Percentiles rank a stretch among this genome's conserved stretches.
These are phyloP conservation scores for Eucalyptus decipiens DNA, from an alignment of 345 rosid species.

Conservation along the genomic window DNA sequence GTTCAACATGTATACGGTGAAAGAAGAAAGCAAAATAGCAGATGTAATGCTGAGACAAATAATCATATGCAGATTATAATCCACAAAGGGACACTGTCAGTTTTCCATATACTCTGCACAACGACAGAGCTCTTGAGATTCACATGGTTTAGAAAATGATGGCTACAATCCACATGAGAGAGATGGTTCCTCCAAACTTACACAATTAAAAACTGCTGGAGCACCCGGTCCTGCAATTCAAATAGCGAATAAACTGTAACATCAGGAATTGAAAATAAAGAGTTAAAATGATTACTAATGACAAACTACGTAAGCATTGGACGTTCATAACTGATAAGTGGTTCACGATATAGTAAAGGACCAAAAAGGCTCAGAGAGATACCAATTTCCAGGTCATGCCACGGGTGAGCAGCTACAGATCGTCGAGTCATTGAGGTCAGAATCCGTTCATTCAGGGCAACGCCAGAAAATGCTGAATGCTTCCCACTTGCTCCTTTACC, in stretches of 20 bases:
- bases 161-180: background rate
- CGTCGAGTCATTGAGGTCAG: slow-evolving; percentile 65
- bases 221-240: slow-evolving; percentile 70
- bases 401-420: slow-evolving; percentile 90
- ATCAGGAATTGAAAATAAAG: background rate
- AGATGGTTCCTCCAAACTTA: slow-evolving; percentile 17
- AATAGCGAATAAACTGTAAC: background rate
- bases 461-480: slow-evolving; percentile 4
- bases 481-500: slow-evolving; percentile 15
- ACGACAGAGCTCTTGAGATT: background rate
- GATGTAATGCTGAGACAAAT: background rate
- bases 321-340: background rate
- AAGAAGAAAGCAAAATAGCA: background rate
- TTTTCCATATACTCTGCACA: background rate
- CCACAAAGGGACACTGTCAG: background rate
- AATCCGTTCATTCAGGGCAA: slow-evolving; percentile 61
- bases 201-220: slow-evolving; percentile 81
- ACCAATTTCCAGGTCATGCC: slow-evolving; percentile 97
- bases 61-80: background rate
- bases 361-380: background rate
- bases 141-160: background rate
- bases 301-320: background rate
- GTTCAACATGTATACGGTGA: background rate
- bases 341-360: background rate
- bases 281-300: background rate